Conservation (phyloP, 495 filamentous ascomycete genomes). For the Stereocaulon alpinum region DNA sequence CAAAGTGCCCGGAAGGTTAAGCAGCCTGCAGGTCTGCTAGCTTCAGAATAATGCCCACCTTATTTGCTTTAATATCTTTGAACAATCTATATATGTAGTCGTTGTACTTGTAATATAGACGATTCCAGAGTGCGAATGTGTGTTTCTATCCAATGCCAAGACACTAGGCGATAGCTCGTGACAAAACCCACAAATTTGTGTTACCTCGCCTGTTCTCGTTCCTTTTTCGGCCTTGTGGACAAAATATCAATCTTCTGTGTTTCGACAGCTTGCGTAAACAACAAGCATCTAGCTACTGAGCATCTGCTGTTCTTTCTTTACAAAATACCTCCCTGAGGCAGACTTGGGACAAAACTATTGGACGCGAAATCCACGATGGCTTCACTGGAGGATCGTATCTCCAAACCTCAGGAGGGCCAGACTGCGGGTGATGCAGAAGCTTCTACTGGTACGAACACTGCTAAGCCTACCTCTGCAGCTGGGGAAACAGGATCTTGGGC, state of each 20-base stretch:
- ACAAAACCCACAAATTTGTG: background rate
- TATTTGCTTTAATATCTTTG: background rate
- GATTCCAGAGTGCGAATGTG: background rate
- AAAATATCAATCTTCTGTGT: background rate
- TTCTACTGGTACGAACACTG: conserved; percentile 4
- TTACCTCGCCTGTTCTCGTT: background rate
- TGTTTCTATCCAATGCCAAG: conserved; percentile 1
- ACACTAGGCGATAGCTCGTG: conserved; percentile 3
- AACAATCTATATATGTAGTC: background rate
- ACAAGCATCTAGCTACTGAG: background rate
- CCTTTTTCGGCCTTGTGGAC: background rate
- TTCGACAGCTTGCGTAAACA: background rate
- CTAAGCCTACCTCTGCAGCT: background rate
- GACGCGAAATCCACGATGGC: conserved; percentile 3
- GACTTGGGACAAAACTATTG: too few species aligned
- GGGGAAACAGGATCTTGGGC: conserved; percentile 13
- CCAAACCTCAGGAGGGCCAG: conserved; percentile 32
- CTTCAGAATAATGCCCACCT: background rate
- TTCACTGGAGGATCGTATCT: conserved; percentile 55
- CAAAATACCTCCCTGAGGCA: too few species aligned
- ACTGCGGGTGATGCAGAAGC: conserved; percentile 7
- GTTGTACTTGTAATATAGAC: background rate
- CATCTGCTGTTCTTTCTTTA: background rate
- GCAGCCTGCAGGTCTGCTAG: background rate
- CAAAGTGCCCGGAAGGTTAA: background rate